Evolutionary conservation across 257 asterid genomes (phyloP).

Genomic region (Thymus mandschuricus): DNA sequence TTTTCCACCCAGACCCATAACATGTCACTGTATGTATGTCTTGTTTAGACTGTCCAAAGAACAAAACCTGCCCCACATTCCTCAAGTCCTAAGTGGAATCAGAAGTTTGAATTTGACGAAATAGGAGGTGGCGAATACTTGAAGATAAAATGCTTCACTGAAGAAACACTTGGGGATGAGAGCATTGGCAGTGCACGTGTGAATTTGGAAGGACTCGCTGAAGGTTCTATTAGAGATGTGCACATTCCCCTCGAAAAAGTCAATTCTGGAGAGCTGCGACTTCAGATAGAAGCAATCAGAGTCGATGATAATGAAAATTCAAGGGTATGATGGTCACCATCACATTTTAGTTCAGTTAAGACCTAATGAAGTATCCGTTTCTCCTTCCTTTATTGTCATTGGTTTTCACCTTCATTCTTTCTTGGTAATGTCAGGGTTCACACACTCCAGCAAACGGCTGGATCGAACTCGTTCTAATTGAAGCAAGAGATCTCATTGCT

Average conservation of each 20-base stretch:
- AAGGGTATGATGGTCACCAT: conserved; percentile 48
- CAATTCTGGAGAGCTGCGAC: conserved; percentile 84
- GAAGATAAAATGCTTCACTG: conserved; percentile 76
- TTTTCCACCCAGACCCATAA: not conserved
- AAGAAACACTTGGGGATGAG: conserved; percentile 88
- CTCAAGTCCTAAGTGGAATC: conserved; percentile 80
- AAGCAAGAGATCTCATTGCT: conserved; percentile 90
- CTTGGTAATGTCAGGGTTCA: conserved; percentile 55
- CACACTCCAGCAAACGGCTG: conserved; percentile 59
- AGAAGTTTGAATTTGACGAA: conserved; percentile 93
- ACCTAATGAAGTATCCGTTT: not conserved
- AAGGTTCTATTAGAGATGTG: conserved; percentile 78
- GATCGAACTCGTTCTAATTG: conserved; percentile 88
- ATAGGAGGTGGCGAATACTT: conserved; percentile 84
- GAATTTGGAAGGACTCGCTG: conserved; percentile 89
- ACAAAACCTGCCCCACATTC: conserved; percentile 70
- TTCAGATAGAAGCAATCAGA: conserved; percentile 76
- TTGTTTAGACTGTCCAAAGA: conserved; percentile 59
- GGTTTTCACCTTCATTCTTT: not conserved
- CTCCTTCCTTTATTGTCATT: not conserved
- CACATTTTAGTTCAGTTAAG: conserved; percentile 3
- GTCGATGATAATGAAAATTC: conserved; percentile 55
- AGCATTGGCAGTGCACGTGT: conserved; percentile 95
- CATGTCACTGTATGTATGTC: not conserved
- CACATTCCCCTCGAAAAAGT: conserved; percentile 91